Evolutionary conservation across 2,329 filamentous ascomycete genomes (phyloP), one percentile per base, ranked within the genome.

Genomic region (Pestalotiopsis sp.): DNA sequence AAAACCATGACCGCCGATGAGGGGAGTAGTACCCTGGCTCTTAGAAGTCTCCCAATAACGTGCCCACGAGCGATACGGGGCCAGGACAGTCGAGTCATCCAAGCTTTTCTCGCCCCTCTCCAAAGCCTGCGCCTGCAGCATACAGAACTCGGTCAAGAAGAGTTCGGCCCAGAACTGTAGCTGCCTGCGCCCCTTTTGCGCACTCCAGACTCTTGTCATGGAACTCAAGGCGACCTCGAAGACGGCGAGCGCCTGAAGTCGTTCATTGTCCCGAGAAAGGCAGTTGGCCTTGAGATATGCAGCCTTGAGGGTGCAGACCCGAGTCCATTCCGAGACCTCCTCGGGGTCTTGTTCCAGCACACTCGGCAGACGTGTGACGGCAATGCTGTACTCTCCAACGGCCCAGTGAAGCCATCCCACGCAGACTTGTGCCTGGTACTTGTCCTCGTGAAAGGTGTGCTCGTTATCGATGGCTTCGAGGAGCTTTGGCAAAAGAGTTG

Each of bases 341-440:
- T 84, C 84, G n/a, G 83, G 79, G 40, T 87, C 85, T 59, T 85
- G 82, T 61, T 87, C 86, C 65, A 93, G 84, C 71, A 89, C 87
- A 68, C 84, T 85, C 4, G 93, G 93, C 14, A 97, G 83, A 68
- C 84, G 87, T 45, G 83, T 82, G 57, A 88, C 80, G 49, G 91
- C 91, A 57, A 89, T 78, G 1, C 83, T 83, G 72, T 92, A 92
- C 73, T 97, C 92, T 41, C 89, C 90, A 66, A 92, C 80, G 9
- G 90, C 88, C 89, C 93, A 97, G 76, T 97, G 90, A 74, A 97
- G 85, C 92, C 94, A 97, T 67, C 91, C 94, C 59, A 95, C 80
- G 79, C 93, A 96, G 65, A 96, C 90, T 70, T 90, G 91, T 40
- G 94, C 95, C 80, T 97, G 94, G 73, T 95, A 91, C 66, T 81